These are phyloP conservation scores for Camelina neglecta DNA, from an alignment of 345 rosid genomes.

Conservation along the genomic window DNA sequence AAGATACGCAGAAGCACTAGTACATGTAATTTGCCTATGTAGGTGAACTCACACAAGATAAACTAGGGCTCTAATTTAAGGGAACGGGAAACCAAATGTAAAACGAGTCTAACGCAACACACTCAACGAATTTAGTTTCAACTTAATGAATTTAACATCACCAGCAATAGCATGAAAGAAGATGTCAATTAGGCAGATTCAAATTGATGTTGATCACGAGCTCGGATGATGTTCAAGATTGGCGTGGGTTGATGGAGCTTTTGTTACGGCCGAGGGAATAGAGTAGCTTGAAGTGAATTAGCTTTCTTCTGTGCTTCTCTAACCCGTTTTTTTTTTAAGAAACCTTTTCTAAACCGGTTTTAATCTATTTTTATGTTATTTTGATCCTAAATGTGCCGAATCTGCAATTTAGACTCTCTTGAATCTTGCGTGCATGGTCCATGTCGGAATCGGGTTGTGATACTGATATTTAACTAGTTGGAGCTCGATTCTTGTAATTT, in stretches of 20 bases:
- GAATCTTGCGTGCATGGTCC: slow-evolving; percentile 2
- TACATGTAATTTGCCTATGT: not conserved
- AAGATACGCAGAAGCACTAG: not conserved
- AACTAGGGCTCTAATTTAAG: not conserved
- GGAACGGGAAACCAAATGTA: no score
- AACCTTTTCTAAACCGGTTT: not conserved
- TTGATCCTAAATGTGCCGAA: slow-evolving; percentile 1
- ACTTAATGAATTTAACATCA: no score
- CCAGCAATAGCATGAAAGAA: not conserved
- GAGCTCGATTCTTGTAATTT: slow-evolving; percentile 7
- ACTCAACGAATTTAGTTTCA: no score
- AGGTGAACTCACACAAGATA: not conserved
- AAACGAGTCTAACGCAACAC: no score
- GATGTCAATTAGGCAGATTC: not conserved
- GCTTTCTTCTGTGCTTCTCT: not conserved
- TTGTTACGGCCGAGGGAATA: not conserved
- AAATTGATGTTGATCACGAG: not conserved
- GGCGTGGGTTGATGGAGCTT: not conserved
- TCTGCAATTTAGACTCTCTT: not conserved
- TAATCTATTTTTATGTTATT: not conserved
- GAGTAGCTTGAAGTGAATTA: not conserved
- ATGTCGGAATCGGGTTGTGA: not conserved
- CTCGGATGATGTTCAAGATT: not conserved
- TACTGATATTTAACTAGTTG: slow-evolving; percentile 2
- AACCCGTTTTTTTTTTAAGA: no score